Evolutionary conservation across 75 land plant species (phyloP).

Genomic region (Pseudotsuga menziesii): DNA sequence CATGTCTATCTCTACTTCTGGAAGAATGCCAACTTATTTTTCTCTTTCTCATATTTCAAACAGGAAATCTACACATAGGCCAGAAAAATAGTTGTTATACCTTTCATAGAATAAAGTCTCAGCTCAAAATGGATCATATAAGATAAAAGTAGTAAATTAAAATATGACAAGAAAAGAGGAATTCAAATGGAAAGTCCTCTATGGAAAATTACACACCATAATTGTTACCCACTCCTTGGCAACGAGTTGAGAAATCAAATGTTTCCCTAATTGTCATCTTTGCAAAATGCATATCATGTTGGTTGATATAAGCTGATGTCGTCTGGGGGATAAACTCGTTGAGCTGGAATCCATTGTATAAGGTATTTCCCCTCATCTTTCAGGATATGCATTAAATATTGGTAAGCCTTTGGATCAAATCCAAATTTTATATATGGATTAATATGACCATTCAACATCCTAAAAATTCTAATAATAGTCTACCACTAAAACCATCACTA

Average conservation of each 20-base stretch:
- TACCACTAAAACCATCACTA: too few species aligned
- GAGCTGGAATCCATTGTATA: conserved; percentile 11
- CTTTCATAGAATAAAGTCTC: too few species aligned
- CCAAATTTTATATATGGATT: too few species aligned
- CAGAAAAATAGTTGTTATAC: background rate
- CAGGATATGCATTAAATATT: too few species aligned
- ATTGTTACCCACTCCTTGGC: conserved; percentile 12
- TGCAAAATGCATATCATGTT: conserved; percentile 10
- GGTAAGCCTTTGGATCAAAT: too few species aligned
- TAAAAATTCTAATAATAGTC: too few species aligned
- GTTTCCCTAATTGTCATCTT: conserved; percentile 18
- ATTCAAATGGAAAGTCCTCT: too few species aligned
- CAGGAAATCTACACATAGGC: conserved; percentile 48
- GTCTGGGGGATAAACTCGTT: conserved; percentile 14
- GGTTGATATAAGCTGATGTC: conserved; percentile 15
- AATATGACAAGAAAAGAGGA: too few species aligned
- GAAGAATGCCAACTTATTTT: background rate
- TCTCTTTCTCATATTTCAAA: conserved; percentile 56
- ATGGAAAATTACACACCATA: background rate
- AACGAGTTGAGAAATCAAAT: conserved; percentile 9
- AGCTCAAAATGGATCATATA: too few species aligned
- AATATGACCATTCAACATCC: too few species aligned
- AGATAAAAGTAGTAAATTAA: too few species aligned
- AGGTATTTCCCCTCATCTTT: background rate
- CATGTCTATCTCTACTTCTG: background rate